These are phyloP conservation scores for Protomyces inundatus DNA, from an alignment of 1,139 yeast genomes.

Conservation along the genomic window DNA sequence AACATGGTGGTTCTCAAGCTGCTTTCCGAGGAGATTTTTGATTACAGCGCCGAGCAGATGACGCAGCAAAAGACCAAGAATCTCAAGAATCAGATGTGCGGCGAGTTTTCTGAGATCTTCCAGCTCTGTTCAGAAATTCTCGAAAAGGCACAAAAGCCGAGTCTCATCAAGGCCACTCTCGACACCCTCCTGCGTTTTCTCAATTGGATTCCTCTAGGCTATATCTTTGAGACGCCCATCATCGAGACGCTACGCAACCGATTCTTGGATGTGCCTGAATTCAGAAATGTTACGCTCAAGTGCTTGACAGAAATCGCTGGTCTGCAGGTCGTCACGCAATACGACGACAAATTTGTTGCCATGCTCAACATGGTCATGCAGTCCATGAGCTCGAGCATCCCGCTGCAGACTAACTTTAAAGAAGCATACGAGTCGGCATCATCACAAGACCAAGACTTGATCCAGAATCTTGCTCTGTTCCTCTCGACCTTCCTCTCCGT, in stretches of 20 bases:
- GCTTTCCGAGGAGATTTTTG: constrained; percentile 92
- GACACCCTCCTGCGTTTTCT: constrained; percentile 77
- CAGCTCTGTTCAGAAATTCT: constrained; percentile 87
- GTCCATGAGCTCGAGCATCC: constrained; percentile 64
- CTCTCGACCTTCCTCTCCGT: constrained; percentile 75
- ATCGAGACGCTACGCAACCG: constrained; percentile 62
- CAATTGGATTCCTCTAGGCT: constrained; percentile 90
- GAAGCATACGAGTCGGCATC: constrained; percentile 68
- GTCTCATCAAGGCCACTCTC: constrained; percentile 77
- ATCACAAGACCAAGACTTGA: constrained; percentile 83
- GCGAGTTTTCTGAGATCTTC: constrained; percentile 89
- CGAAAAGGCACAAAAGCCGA: constrained; percentile 78
- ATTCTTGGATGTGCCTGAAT: constrained; percentile 71
- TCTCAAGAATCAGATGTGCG: constrained; percentile 75
- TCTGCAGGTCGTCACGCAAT: constrained; percentile 53
- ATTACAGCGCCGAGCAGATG: constrained; percentile 88
- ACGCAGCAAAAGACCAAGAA: constrained; percentile 89
- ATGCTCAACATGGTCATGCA: constrained; percentile 74
- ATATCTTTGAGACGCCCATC: constrained; percentile 80
- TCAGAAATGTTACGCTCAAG: constrained; percentile 78
- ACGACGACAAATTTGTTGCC: constrained; percentile 62
- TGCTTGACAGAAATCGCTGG: constrained; percentile 87
- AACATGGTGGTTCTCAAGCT: constrained; percentile 88
- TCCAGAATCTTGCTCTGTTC: constrained; percentile 93
- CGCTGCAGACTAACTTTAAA: constrained; percentile 57